Evolutionary conservation across 257 asterid genomes (phyloP).

Genomic region (Sherardia arvensis): DNA sequence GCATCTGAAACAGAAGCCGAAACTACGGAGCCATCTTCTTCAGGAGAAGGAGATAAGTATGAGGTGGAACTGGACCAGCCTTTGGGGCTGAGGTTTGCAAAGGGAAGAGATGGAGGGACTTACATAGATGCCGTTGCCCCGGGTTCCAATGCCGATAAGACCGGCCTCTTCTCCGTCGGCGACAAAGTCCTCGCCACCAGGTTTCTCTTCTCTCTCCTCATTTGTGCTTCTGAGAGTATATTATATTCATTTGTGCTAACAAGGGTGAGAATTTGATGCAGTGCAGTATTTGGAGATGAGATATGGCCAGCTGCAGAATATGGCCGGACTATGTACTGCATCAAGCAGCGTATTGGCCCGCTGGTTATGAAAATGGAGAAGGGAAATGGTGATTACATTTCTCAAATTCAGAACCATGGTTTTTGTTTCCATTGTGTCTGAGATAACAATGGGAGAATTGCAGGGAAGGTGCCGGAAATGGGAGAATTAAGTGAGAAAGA

Average conservation of each 20-base stretch:
- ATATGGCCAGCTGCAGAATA: slow-evolving; percentile 99
- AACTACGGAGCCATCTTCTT: slow-evolving; percentile 7
- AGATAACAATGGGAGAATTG: not conserved
- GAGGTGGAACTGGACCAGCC: slow-evolving; percentile 81
- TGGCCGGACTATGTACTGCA: slow-evolving; percentile 96
- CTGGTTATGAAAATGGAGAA: slow-evolving; percentile 80
- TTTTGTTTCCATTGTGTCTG: not conserved
- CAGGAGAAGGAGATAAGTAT: slow-evolving; percentile 27
- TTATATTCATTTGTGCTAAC: slow-evolving; percentile 10
- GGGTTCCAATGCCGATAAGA: slow-evolving; percentile 67
- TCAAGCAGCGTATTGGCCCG: slow-evolving; percentile 82
- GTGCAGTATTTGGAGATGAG: slow-evolving; percentile 98
- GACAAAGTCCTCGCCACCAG: slow-evolving; percentile 92
- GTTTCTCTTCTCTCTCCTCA: slow-evolving; percentile 16
- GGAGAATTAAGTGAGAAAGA: slow-evolving; percentile 88
- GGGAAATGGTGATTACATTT: slow-evolving; percentile 53
- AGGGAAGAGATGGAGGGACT: slow-evolving; percentile 94
- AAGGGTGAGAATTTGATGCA: slow-evolving; percentile 31
- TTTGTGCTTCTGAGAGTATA: not conserved
- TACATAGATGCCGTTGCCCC: slow-evolving; percentile 90
- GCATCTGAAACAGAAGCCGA: slow-evolving; percentile 42
- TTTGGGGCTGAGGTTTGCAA: slow-evolving; percentile 57
- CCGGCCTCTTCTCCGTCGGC: slow-evolving; percentile 75
- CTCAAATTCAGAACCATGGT: not conserved
- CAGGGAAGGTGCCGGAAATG: slow-evolving; percentile 60